Evolutionary conservation across 345 rosid species (phyloP), one percentile per base, ranked within the genome.

Genomic region (Camelina laxa): DNA sequence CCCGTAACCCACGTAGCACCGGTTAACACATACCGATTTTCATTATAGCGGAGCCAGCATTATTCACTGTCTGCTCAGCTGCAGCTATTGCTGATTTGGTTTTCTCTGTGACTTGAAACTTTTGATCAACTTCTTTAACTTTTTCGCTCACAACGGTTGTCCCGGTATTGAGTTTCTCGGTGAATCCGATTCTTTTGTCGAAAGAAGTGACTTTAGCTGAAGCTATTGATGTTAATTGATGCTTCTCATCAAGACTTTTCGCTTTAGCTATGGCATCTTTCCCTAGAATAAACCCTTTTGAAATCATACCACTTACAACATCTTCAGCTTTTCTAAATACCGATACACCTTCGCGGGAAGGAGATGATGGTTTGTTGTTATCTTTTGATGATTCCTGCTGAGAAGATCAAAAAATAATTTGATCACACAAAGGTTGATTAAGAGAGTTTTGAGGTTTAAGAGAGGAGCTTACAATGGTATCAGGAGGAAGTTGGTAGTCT

Each of bases 81-180:
- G 80, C 89, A 6, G 92, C 86, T 11, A 89, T 85, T 19, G 96
- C 97, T 7, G 93, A 86, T 72, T 86, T 94, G 4, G 98, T 88
- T 84, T 89, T 91, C 85, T 86, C 97, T 0, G 93, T 84, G 51
- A 94, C 97, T 82, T 90, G 98, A 74, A 82, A 91, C 76, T 90
- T 94, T 74, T 85, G 85, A 80, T 94, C 98, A 74, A 88, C 96
- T 83, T 90, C 95, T 48, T 92, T 85, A 21, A 91, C 95, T 73
- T 90, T 94, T 79, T 79, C 91, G 16, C 91, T 56, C 33, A 88
- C 88, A 30, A 82, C 86, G 39, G 83, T 33, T 13, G 96, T 87
- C 41, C 95, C 86, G 6, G 84, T 92, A 49, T 75, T 86, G 35
- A 91, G 80, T 83, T 90, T 94, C 69, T 89, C 97, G 0, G 85